These are phyloP conservation scores for Cymbidium sinense DNA, from an alignment of 106 monocot species.

Conservation along the genomic window DNA sequence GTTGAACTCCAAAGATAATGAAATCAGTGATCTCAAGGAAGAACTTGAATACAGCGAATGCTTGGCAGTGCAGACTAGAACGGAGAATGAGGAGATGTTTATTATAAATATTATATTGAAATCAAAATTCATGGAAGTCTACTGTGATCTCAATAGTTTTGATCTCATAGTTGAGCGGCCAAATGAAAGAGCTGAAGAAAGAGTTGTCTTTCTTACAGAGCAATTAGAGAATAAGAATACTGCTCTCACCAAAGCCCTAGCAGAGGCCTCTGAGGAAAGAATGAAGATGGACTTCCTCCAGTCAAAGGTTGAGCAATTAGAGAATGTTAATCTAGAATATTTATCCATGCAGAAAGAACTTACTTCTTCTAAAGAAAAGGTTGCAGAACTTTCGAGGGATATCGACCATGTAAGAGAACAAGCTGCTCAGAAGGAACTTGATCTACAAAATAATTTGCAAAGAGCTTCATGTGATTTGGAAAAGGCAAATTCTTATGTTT, in stretches of 20 bases:
- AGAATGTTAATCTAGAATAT: constrained; percentile 23
- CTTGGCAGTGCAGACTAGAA: constrained; percentile 32
- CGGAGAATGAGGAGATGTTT: constrained; percentile 44
- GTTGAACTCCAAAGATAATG: constrained; percentile 28
- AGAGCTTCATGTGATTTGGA: constrained; percentile 28
- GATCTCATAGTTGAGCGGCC: constrained; percentile 15
- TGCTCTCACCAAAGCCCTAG: constrained; percentile 22
- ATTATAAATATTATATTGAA: constrained; percentile 24
- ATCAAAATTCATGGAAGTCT: constrained; percentile 39
- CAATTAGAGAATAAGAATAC: constrained; percentile 33
- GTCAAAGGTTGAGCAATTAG: constrained; percentile 27
- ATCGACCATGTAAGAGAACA: constrained; percentile 28
- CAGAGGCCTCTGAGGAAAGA: constrained; percentile 8
- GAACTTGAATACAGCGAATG: constrained; percentile 38
- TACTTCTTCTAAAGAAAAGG: constrained; percentile 24
- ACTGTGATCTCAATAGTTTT: constrained; percentile 11
- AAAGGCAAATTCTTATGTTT: constrained; percentile 29
- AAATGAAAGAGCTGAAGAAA: constrained; percentile 14
- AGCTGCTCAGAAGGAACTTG: constrained; percentile 34
- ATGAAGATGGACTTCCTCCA: constrained; percentile 16
- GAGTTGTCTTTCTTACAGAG: constrained; percentile 20
- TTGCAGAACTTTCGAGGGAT: constrained; percentile 29
- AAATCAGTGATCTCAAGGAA: constrained; percentile 27
- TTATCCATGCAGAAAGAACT: constrained; percentile 31
- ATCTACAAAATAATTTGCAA: constrained; percentile 21